A percentile compares a stretch with the other conserved stretches of the same genome.
Evolutionary conservation across 257 asterid genomes (phyloP).

Genomic region (Leonotis leonurus): DNA sequence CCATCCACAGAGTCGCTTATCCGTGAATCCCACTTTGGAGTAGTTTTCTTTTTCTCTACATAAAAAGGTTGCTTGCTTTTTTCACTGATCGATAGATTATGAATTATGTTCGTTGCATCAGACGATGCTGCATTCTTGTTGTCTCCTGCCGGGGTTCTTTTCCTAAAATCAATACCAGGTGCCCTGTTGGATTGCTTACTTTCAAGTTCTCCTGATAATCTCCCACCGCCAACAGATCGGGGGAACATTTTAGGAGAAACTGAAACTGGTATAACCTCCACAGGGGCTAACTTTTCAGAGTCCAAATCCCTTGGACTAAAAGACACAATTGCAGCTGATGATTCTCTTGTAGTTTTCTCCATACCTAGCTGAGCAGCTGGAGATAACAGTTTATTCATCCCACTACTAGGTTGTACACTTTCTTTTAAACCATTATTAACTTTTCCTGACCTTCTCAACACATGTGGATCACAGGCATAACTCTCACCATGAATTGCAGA

Average conservation of each 20-base stretch:
- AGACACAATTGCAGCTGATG: constrained; percentile 19
- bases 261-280: constrained; percentile 33
- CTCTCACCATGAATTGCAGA: constrained; percentile 21
- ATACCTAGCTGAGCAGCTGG: constrained; percentile 33
- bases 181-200: constrained; percentile 36
- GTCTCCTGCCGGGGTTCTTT: constrained; percentile 36
- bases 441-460: constrained; percentile 26
- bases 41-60: constrained; percentile 42
- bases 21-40: constrained; percentile 34
- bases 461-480: constrained; percentile 20
- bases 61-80: constrained; percentile 40
- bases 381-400: constrained; percentile 20
- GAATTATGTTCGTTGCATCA: constrained; percentile 29
- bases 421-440: constrained; percentile 34
- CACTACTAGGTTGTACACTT: constrained; percentile 28
- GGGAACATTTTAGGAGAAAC: constrained; percentile 49
- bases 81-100: constrained; percentile 31
- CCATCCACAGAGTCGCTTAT: constrained; percentile 35
- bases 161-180: constrained; percentile 27
- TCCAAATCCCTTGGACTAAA: constrained; percentile 31
- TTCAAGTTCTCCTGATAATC: constrained; percentile 30
- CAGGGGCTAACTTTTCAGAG: constrained; percentile 24
- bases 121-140: constrained; percentile 24
- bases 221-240: constrained; percentile 25
- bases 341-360: constrained; percentile 36